A percentile compares a stretch with the other conserved stretches of the same genome.
These are phyloP conservation scores for Dipteronia sinensis DNA, from an alignment of 345 rosid genomes.

Conservation along the genomic window DNA sequence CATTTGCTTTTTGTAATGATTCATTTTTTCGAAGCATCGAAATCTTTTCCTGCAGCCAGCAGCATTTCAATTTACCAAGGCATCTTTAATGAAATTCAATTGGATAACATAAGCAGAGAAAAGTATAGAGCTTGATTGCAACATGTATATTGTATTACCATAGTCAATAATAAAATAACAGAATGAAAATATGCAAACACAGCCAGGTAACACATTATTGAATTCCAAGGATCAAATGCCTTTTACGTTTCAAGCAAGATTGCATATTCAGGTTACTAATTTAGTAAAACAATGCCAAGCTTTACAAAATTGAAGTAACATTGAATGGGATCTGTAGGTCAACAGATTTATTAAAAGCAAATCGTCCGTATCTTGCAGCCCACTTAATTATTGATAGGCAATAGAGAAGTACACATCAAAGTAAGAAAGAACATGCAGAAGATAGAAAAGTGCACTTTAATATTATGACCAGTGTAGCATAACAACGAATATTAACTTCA, in stretches of 20 bases:
- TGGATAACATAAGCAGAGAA: neutral
- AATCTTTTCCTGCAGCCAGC: constrained; percentile 80
- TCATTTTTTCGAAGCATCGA: constrained; percentile 83
- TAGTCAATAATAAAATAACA: neutral
- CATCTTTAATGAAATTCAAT: neutral
- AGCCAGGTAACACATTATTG: neutral
- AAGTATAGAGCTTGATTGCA: neutral
- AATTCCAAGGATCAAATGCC: neutral
- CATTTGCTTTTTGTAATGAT: constrained; percentile 53
- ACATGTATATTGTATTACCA: neutral
- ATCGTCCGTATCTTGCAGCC: neutral
- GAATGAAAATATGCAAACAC: neutral
- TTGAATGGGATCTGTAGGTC: neutral
- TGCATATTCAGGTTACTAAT: constrained; percentile 5
- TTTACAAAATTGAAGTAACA: neutral
- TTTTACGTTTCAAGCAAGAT: neutral
- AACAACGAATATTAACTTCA: constrained; percentile 11
- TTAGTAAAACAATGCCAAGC: neutral
- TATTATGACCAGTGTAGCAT: neutral
- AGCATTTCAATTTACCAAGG: neutral
- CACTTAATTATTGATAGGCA: neutral
- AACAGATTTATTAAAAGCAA: neutral
- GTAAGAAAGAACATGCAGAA: constrained; percentile 2
- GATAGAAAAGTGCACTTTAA: neutral
- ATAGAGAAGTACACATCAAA: neutral